Evolutionary conservation across 2,329 filamentous ascomycete genomes (phyloP), one percentile per base, ranked within the genome.

Genomic region (Hymenoscyphus repandus): DNA sequence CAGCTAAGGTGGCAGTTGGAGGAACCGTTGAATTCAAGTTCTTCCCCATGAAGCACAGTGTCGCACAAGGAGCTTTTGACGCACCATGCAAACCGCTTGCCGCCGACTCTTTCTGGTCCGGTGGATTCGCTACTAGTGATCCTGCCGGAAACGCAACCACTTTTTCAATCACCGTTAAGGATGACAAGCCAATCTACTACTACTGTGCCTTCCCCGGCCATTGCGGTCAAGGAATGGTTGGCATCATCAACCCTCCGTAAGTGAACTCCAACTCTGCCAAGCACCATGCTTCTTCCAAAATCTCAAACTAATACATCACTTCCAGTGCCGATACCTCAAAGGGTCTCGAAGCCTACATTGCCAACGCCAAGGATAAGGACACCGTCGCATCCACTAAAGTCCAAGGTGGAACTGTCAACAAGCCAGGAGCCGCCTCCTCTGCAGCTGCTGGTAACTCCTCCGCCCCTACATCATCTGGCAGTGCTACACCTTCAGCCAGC

Each of bases 1-100:
- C 71, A 55, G 66, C 79, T 37, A 70, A 70, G 2, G 78, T 77
- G 15, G 63, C 68, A 10, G 51, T 72, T 6, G 78, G 77, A 52
- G 75, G 78, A 53, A 56, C 75, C 3, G 63, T 82, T 51, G 76
- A 80, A 67, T 82, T 74, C 69, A 73, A 76, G 60, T 81, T 75
- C 69, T 73, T 72, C 55, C 72, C 77, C 7, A 62, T 58, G 51
- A 77, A 75, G 66, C 78, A 80, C 70, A 72, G 71, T 15, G 68
- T 80, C 38, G 70, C 68, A 2, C 67, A 72, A 56, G 62, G 62
- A 15, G 57, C 58, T 31, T 70, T 70, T 42, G 59, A 55, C 13
- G 55, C 52, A 2, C 68, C 68, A 6, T 70, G 68, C 51, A 27
- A 45, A 15, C 68, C 67, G 13, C 44, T 63, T 15, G 49, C 50